Conservation (phyloP, 2,329 filamentous ascomycete genomes). For the Aspergillus unguis region DNA sequence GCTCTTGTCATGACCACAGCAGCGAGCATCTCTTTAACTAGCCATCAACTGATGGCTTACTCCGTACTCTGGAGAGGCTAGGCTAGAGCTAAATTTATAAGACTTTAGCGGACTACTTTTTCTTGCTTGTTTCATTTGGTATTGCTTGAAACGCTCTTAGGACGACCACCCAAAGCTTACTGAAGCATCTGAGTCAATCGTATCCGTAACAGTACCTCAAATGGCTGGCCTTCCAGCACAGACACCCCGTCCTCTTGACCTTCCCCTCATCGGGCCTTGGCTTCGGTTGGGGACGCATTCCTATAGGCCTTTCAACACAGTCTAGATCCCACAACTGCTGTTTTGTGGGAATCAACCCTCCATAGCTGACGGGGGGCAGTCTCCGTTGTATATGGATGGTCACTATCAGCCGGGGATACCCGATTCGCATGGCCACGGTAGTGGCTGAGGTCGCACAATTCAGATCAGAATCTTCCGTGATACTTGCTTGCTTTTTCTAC, state of each 20-base stretch:
- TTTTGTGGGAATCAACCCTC: constrained; percentile 5
- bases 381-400: constrained; percentile 5
- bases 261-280: constrained; percentile 16
- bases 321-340: constrained; percentile 10
- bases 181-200: constrained; percentile 7
- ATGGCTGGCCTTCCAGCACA: constrained; percentile 16
- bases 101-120: neutral
- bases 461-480: constrained; percentile 8
- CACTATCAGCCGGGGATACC: constrained; percentile 12
- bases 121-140: constrained; percentile 2
- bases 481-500: constrained; percentile 1
- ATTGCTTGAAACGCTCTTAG: neutral
- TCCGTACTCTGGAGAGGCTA: neutral
- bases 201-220: constrained; percentile 4
- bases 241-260: constrained; percentile 13
- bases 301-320: constrained; percentile 14
- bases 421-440: constrained; percentile 11
- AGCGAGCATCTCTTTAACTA: neutral
- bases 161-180: constrained; percentile 10
- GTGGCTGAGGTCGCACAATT: constrained; percentile 14
- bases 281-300: constrained; percentile 10
- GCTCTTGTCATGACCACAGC: constrained; percentile 1
- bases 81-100: neutral
- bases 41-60: too few relatives aligned
- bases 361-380: constrained; percentile 11